Base-by-base conservation (phyloP, 2,329 filamentous ascomycete species). In the Fusarium dlaminii region DNA sequence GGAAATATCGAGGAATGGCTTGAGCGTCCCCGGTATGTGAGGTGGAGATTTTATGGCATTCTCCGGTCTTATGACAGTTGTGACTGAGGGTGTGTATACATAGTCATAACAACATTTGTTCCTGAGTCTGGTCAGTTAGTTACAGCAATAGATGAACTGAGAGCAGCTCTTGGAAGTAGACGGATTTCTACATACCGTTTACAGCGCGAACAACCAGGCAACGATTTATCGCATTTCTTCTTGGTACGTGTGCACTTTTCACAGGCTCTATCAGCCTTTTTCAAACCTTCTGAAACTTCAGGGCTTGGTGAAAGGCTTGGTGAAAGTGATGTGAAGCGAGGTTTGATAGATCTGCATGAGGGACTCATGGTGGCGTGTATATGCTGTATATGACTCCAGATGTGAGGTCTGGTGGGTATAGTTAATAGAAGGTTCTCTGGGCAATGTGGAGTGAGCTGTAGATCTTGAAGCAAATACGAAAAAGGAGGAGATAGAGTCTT, bases 161-260 rank as follows among this genome's bases (percentile, higher is more conserved):
- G 29, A 30, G 3, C 0, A 22, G 13, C 14, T 39, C 30, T 13
- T 1, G 5, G 3, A 48, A 27, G 10, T 24, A 2, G 36, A 51
- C 37, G 17, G 11, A 37, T 17, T 34, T 9, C n/a, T 45, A 60
- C 74, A 43, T 68, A 82, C 80, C 80, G 79, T 17, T 75, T 79
- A 61, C 81, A 82, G 37, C 81, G 75, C 51, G 80, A 81, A 61
- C 81, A 82, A 18, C 78, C 65, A 7, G 81, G 80, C 15, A 82
- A 64, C 6, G 76, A 77, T 70, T 82, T 82, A 68, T 82, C 81
- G 63, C 81, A 82, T 65, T 81, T 82, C 75, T 82, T 82, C 68
- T 82, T 82, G 22, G 79, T 82, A 22, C 81, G 70, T 1, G 81
- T 82, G 62, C 81, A 82, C 60, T 81, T 82, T 63, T 82, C 81